Evolutionary conservation across 148 eudicot genomes (phyloP), one percentile per base, ranked within the genome.

Genomic region (Salicornia ramosissima): DNA sequence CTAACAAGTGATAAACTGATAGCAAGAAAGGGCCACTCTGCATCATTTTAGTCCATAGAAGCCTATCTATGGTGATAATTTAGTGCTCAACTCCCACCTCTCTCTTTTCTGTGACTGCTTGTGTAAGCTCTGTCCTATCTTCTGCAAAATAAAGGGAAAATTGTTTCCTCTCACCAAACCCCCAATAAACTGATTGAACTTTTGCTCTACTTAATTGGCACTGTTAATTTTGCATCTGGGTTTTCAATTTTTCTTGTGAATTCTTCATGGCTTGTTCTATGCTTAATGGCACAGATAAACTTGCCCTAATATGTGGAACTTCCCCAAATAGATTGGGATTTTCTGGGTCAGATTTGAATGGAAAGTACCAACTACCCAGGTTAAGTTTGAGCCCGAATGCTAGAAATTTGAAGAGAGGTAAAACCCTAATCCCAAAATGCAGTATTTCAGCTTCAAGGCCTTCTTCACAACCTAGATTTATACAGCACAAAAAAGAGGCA

Each of bases 401-500:
- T 53, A 76, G 74, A 29, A 80, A 30, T 53, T 51, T 81, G 29
- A 77, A 67, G 68, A 10, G 60, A n/a, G n/a, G n/a, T n/a, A 81
- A 72, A 76, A 75, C 80, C 80, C 74, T 79, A 24, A 24, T 72
- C 16, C 78, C 93, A 40, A 86, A 73, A 77, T 89, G 92, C 71
- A 92, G 89, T 72, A 21, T 83, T 0, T 80, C 95, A 61, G 82
- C 85, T 1, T 69, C 97, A 15, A 86, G 98, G 72, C 95, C 98
- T 36, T 83, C 82, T 42, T 85, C 98, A 46, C 96, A 93, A 70
- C 96, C 92, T 16, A 85, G 97, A 71, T 92, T 92, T 76, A 90
- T 92, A 61, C 96, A 92, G 45, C 93, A 92, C 84, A 92, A 92
- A 61, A 76, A 90, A 69, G 96, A 90, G 78, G 97, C 97, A 0